A percentile compares a stretch with the other conserved stretches of the same genome.
Evolutionary conservation across 768 basidiomycete species (phyloP).

Genomic region (Leccinum uliginosum): DNA sequence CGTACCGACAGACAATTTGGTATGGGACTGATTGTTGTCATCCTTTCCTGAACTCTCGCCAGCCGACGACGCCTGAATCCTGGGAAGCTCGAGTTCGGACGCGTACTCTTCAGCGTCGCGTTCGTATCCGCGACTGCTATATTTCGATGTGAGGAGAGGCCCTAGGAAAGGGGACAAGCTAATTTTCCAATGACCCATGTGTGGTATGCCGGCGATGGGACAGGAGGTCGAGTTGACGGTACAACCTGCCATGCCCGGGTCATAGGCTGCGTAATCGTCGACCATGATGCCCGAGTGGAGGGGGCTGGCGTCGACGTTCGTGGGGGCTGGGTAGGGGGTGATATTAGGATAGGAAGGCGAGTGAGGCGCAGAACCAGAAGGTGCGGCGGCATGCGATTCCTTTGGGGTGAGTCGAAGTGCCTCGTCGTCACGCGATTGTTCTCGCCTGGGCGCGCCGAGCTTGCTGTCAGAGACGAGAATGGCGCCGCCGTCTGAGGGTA

Average conservation of each 20-base stretch:
- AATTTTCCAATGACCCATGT: not conserved
- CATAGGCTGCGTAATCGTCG: conserved; percentile 17
- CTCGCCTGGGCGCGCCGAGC: not conserved
- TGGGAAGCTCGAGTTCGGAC: not conserved
- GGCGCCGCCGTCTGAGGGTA: not conserved
- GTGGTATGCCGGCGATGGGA: conserved; percentile 10
- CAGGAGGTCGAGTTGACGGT: not conserved
- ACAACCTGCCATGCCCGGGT: conserved; percentile 24
- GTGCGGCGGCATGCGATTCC: not conserved
- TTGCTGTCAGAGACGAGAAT: conserved; percentile 7
- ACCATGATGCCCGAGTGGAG: not conserved
- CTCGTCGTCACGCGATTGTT: not conserved
- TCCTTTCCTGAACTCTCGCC: not conserved
- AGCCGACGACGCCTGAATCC: not conserved
- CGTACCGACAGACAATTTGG: not conserved
- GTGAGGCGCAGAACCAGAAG: not conserved
- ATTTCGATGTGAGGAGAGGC: not conserved
- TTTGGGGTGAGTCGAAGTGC: not conserved
- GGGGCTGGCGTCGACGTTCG: not conserved
- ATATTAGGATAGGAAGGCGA: not conserved
- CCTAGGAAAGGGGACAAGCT: not conserved
- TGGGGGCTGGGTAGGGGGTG: not conserved
- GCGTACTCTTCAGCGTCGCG: conserved; percentile 19
- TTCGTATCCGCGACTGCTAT: conserved; percentile 16
- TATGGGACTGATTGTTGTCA: not conserved